A percentile compares a stretch with the other conserved stretches of the same genome.
Conservation (phyloP, 2,329 filamentous ascomycete genomes). For the Trichophyton schoenleinii region DNA sequence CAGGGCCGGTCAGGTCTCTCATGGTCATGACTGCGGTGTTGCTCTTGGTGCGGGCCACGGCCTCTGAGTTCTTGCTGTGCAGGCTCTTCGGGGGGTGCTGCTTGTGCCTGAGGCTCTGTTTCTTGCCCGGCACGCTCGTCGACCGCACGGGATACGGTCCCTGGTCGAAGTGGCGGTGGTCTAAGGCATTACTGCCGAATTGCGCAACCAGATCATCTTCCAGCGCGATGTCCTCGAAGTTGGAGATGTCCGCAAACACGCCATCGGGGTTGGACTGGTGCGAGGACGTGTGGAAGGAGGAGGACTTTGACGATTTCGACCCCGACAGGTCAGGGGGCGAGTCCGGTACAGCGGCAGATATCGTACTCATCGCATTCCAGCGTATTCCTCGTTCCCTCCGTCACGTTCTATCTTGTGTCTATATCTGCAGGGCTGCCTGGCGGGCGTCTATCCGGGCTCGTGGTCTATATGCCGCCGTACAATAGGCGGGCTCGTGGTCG, state of each 20-base stretch:
- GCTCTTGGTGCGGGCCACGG: not conserved
- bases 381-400: not conserved
- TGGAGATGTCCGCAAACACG: constrained; percentile 57
- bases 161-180: constrained; percentile 20
- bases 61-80: not conserved
- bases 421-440: not conserved
- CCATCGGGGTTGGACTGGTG: constrained; percentile 57
- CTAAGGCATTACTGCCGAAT: constrained; percentile 13
- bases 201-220: constrained; percentile 47
- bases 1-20: not conserved
- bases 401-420: not conserved
- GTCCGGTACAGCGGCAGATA: constrained; percentile 41
- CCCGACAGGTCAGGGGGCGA: constrained; percentile 67
- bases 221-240: constrained; percentile 90
- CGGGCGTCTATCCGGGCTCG: not conserved
- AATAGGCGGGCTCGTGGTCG: not conserved
- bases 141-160: constrained; percentile 9
- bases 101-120: not conserved
- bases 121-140: not conserved
- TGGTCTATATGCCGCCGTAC: not conserved
- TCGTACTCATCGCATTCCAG: constrained; percentile 30
- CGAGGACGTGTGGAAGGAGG: constrained; percentile 69
- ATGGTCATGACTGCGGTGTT: constrained; percentile 3
- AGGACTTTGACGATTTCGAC: constrained; percentile 84
- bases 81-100: not conserved